Evolutionary conservation across 768 basidiomycete species (phyloP).

Genomic region (Cytidiella melzeri): DNA sequence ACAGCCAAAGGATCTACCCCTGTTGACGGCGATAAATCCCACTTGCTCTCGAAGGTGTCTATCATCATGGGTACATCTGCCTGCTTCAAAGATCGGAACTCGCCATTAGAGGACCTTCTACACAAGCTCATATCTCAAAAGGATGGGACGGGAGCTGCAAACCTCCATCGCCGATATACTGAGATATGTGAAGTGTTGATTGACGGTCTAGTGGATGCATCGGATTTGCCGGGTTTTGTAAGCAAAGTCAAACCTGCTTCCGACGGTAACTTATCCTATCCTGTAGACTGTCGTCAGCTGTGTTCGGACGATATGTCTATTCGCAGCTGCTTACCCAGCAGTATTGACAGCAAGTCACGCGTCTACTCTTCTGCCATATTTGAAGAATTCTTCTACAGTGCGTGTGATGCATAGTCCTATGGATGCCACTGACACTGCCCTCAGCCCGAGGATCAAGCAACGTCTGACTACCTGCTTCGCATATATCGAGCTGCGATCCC

Average conservation of each 20-base stretch:
- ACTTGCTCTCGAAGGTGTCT: constrained; percentile 57
- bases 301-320: constrained; percentile 77
- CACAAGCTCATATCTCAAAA: constrained; percentile 78
- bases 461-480: constrained; percentile 81
- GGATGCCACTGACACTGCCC: background rate
- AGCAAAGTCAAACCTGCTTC: constrained; percentile 22
- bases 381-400: constrained; percentile 78
- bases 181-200: constrained; percentile 85
- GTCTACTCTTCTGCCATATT: constrained; percentile 80
- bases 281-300: constrained; percentile 74
- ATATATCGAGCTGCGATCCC: constrained; percentile 85
- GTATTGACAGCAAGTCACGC: constrained; percentile 83
- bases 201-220: constrained; percentile 83
- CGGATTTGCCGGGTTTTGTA: constrained; percentile 72
- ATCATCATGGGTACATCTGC: constrained; percentile 84
- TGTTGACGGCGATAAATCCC: constrained; percentile 41
- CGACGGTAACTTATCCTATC: background rate
- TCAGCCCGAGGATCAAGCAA: constrained; percentile 77
- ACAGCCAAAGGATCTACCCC: constrained; percentile 6
- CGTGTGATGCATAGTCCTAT: constrained; percentile 17
- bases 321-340: constrained; percentile 76
- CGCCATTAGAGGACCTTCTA: constrained; percentile 78
- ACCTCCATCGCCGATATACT: constrained; percentile 61
- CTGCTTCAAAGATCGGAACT: constrained; percentile 77
- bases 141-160: constrained; percentile 43